Conservation (phyloP, 2,329 filamentous ascomycete species). For the Claviceps sp. region DNA sequence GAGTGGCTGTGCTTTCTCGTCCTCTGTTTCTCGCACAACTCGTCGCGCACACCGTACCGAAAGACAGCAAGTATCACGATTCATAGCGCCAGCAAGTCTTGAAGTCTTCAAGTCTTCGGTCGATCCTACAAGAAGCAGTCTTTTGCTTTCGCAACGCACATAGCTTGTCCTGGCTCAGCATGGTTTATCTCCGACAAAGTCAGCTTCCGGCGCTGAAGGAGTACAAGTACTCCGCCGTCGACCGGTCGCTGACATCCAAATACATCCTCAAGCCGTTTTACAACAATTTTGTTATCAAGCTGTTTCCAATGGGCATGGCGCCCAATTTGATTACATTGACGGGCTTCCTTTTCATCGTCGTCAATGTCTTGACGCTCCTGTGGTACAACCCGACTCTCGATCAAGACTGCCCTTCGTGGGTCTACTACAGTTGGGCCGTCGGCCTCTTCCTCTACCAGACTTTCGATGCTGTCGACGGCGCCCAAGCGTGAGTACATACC, state of each 20-base stretch:
- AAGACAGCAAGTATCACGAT: not conserved
- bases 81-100: not conserved
- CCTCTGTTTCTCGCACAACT: not conserved
- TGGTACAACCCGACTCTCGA: slow-evolving; percentile 95
- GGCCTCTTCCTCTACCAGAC: slow-evolving; percentile 95
- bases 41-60: not conserved
- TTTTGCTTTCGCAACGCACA: not conserved
- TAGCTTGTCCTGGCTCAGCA: slow-evolving; percentile 22
- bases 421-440: slow-evolving; percentile 82
- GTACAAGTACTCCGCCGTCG: slow-evolving; percentile 91
- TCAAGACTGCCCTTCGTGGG: slow-evolving; percentile 86
- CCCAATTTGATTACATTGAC: slow-evolving; percentile 77
- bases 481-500: slow-evolving; percentile 61
- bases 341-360: slow-evolving; percentile 78
- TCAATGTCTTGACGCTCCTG: slow-evolving; percentile 80
- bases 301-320: slow-evolving; percentile 93
- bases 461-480: slow-evolving; percentile 91
- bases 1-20: not conserved
- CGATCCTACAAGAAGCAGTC: not conserved
- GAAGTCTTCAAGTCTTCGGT: not conserved
- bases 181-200: slow-evolving; percentile 93
- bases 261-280: slow-evolving; percentile 98
- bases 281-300: slow-evolving; percentile 82
- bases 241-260: slow-evolving; percentile 77
- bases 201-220: slow-evolving; percentile 76